phyloP scores from a whole-genome alignment of 2,329 filamentous ascomycete species.

The Thielaviopsis punctulata region DNA sequence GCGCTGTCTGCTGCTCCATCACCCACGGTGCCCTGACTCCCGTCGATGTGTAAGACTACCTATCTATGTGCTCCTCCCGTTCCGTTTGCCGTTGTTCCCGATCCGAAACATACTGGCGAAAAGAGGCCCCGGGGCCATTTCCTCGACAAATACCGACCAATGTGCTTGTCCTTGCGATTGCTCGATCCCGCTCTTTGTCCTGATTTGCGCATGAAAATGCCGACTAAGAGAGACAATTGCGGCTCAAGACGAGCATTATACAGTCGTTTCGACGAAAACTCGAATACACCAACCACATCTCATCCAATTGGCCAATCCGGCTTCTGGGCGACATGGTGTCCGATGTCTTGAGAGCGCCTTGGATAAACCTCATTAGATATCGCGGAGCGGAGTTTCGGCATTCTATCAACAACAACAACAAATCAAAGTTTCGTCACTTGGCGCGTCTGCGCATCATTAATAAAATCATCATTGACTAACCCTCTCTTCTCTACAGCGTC shows the following conservation, averaged over 20 bases:
- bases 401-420: background rate
- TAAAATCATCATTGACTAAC: slow-evolving; percentile 14
- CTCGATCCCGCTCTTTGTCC: background rate
- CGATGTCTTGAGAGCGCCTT: background rate
- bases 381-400: background rate
- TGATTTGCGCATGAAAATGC: background rate
- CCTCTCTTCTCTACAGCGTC: slow-evolving; percentile 40
- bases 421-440: background rate
- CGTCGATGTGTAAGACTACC: slow-evolving; percentile 80
- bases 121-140: background rate
- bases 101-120: background rate
- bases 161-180: background rate
- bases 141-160: background rate
- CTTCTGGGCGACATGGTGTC: background rate
- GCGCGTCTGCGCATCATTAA: background rate
- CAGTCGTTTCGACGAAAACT: background rate
- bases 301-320: background rate
- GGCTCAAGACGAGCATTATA: background rate
- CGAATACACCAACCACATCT: background rate
- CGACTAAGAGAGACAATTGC: background rate
- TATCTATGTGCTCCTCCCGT: too few relatives aligned
- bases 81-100: slow-evolving; percentile 18
- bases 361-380: background rate
- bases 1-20: slow-evolving; percentile 93
- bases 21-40: slow-evolving; percentile 95